Percentiles rank a stretch among this genome's conserved stretches.
These are phyloP conservation scores for Besnoitia besnoiti DNA, from an alignment of 169 alveolate species.

Conservation along the genomic window DNA sequence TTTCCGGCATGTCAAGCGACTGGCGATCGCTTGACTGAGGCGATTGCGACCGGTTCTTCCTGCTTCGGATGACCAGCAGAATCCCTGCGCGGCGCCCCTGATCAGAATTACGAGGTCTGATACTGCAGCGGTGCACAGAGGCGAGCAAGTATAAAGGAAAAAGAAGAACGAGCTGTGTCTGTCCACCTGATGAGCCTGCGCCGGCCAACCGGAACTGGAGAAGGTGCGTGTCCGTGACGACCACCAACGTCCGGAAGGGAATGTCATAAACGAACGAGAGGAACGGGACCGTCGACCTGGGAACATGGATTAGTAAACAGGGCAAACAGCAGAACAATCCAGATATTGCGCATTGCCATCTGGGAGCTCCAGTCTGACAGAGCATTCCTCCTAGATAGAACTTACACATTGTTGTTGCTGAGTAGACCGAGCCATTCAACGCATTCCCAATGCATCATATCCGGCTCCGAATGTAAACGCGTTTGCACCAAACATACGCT, in stretches of 20 bases:
- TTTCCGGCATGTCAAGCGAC: not conserved
- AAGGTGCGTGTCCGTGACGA: not conserved
- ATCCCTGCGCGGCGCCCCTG: slow-evolving; percentile 14
- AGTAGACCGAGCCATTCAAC: too few species aligned
- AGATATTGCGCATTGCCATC: too few species aligned
- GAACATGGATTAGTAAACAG: too few species aligned
- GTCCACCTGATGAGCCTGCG: not conserved
- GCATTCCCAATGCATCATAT: too few species aligned
- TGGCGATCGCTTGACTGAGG: not conserved
- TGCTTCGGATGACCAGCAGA: not conserved
- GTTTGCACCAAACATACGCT: too few species aligned
- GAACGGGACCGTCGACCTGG: slow-evolving; percentile 44
- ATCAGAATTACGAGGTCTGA: not conserved
- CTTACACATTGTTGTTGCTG: too few species aligned
- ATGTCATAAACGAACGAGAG: not conserved
- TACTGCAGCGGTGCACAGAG: slow-evolving; percentile 7
- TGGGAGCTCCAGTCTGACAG: too few species aligned
- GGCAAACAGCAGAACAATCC: slow-evolving; percentile 1
- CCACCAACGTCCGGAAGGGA: slow-evolving; percentile 1
- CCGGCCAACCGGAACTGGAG: slow-evolving; percentile 8
- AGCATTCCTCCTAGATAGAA: too few species aligned
- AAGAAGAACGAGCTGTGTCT: not conserved
- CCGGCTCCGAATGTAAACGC: too few species aligned
- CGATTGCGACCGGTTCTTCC: not conserved
- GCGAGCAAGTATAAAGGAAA: not conserved